phyloP scores from a whole-genome alignment of 345 rosid genomes.

The Dipteronia sinensis region DNA sequence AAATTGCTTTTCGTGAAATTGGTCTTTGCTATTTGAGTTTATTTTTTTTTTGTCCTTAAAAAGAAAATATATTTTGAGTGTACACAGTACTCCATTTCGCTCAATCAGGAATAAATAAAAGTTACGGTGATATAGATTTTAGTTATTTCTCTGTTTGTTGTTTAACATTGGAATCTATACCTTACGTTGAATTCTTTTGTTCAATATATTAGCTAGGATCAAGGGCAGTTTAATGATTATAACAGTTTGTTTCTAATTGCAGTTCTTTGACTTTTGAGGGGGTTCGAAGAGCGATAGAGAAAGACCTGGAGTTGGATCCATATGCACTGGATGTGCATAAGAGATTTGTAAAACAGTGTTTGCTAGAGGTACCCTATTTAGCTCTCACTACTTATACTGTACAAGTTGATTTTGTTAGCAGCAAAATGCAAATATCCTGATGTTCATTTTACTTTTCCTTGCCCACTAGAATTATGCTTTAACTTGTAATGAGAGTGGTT shows the following conservation, averaged over 20 bases:
- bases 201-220: not conserved
- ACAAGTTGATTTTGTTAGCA: not conserved
- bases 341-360: conserved; percentile 64
- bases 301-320: conserved; percentile 68
- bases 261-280: conserved; percentile 82
- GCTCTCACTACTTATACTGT: not conserved
- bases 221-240: not conserved
- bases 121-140: not conserved
- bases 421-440: not conserved
- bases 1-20: not conserved
- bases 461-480: not conserved
- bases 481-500: not conserved
- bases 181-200: conserved; percentile 1
- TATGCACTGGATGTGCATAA: conserved; percentile 75
- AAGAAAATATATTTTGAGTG: not conserved
- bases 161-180: not conserved
- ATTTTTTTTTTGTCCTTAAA: not conserved
- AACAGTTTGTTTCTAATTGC: conserved; percentile 19
- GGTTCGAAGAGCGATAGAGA: conserved; percentile 82
- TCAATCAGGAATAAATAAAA: not conserved
- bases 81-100: not conserved
- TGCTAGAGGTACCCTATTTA: conserved; percentile 48
- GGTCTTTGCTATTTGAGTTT: not conserved
- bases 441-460: conserved; percentile 1
- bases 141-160: not conserved